Conservation (phyloP, 495 filamentous ascomycete genomes). For the Penicillium goetzii region DNA sequence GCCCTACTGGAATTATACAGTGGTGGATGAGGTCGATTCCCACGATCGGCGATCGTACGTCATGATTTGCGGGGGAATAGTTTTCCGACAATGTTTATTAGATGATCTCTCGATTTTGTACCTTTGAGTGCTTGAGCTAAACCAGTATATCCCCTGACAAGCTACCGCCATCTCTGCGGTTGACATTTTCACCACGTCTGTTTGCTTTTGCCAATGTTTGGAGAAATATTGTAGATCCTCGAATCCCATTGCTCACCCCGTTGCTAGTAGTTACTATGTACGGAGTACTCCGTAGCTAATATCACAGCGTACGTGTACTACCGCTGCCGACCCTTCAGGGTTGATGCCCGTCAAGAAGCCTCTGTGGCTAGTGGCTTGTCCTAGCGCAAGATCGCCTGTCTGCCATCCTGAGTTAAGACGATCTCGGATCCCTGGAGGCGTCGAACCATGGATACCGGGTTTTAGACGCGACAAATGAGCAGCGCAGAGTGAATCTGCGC, state of each 20-base stretch:
- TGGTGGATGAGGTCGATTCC: slow-evolving; percentile 14
- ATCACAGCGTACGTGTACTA: neutral
- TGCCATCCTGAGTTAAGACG: slow-evolving; percentile 15
- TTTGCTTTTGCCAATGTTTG: slow-evolving; percentile 1
- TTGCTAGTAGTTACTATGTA: neutral
- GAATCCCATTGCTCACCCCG: neutral
- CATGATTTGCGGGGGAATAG: slow-evolving; percentile 3
- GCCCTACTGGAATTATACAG: neutral
- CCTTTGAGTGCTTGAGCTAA: slow-evolving; percentile 7
- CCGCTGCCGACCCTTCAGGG: neutral
- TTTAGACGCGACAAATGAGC: slow-evolving; percentile 11
- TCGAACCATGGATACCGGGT: slow-evolving; percentile 13
- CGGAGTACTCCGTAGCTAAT: too few species aligned
- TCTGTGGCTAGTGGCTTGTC: slow-evolving; percentile 15
- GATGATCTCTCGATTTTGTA: slow-evolving; percentile 13
- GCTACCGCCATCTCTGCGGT: neutral
- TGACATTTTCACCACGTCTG: neutral
- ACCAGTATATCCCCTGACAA: slow-evolving; percentile 7
- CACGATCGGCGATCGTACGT: slow-evolving; percentile 14
- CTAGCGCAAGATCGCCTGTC: slow-evolving; percentile 13
- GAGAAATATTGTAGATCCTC: neutral
- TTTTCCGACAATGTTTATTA: slow-evolving; percentile 5
- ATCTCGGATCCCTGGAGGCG: slow-evolving; percentile 22
- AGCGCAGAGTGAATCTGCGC: neutral
- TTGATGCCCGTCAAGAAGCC: slow-evolving; percentile 8